Evolutionary conservation across 371 early-diverging fungal genomes (phyloP), one percentile per base, ranked within the genome.

Genomic region (Blakeslea trispora): DNA sequence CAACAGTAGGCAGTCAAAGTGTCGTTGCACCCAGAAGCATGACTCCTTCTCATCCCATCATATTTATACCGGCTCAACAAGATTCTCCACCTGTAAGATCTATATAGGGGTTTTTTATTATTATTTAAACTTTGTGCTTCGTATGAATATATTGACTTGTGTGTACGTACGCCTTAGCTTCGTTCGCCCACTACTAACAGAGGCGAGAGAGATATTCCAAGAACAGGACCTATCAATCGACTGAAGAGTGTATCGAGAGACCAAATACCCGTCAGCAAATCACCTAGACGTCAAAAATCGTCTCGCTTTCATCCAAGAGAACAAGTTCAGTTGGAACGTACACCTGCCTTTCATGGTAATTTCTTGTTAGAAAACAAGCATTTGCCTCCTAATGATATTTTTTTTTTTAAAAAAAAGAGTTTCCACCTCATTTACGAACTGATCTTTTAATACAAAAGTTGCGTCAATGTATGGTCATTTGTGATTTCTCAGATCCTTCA

Each of bases 401-500:
- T 28, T 24, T 52, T 19, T 17, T 37, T 37, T 37, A 2, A 32
- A 37, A 37, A 37, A 43, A 53, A 92, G 94, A 93, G 57, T 91
- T 92, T 23, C 61, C 84, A 2, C 71, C 82, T 4, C 61, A 71
- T 14, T 88, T 92, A 48, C 77, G 92, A 31, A 83, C 81, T 45
- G 89, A 90, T 15, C 77, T 97, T n/a, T 88, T 97, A 50, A 56
- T 91, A 50, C 86, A 85, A 68, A 98, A 98, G 74, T 69, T 98
- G 18, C 72, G 71, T 15, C 97, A 97, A 69, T 98, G 97, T 69
- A 79, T 82, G 44, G 87, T 92, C 19, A 68, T 96, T 17, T 97
- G 96, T 63, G 98, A 98, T 72, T 98, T 98, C 63, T 91, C 81
- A 59, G 95, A 94, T 77, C 81, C 89, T 15, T 79, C 88, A 22